phyloP scores from a whole-genome alignment of 345 rosid species.

The Erysimum cheiranthoides region DNA sequence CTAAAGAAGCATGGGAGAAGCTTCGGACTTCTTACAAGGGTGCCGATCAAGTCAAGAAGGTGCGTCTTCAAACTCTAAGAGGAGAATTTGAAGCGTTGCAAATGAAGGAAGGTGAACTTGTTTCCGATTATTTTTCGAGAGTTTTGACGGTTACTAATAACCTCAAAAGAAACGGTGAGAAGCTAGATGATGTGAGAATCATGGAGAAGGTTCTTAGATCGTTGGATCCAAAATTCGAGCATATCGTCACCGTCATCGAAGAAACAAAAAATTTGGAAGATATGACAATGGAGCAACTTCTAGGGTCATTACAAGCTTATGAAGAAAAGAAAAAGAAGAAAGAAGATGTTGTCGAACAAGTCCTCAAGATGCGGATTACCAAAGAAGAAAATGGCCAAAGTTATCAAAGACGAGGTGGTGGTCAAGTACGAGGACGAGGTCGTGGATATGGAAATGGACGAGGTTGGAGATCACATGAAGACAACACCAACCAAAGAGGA shows the following conservation, averaged over 20 bases:
- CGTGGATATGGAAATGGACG: conserved; percentile 1
- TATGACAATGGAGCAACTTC: neutral
- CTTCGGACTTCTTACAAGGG: neutral
- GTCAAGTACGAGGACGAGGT: neutral
- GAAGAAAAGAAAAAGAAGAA: neutral
- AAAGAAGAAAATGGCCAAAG: neutral
- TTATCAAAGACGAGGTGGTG: neutral
- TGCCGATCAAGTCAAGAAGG: neutral
- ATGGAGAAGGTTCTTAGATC: neutral
- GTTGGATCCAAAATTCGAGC: neutral
- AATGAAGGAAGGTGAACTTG: neutral
- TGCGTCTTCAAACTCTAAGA: conserved; percentile 14
- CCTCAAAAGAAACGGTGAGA: neutral
- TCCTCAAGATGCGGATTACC: neutral
- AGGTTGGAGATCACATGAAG: neutral
- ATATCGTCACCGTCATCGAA: neutral
- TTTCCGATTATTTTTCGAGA: neutral
- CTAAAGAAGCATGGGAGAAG: conserved; percentile 10
- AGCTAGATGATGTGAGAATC: neutral
- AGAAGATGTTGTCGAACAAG: neutral
- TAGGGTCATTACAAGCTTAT: conserved; percentile 6
- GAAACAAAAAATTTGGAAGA: neutral
- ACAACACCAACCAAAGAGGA: neutral
- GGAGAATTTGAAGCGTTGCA: conserved; percentile 12
- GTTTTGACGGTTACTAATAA: neutral